phyloP scores from a whole-genome alignment of 1,284 basidiomycete species.

The Moesziomyces parantarcticus region DNA sequence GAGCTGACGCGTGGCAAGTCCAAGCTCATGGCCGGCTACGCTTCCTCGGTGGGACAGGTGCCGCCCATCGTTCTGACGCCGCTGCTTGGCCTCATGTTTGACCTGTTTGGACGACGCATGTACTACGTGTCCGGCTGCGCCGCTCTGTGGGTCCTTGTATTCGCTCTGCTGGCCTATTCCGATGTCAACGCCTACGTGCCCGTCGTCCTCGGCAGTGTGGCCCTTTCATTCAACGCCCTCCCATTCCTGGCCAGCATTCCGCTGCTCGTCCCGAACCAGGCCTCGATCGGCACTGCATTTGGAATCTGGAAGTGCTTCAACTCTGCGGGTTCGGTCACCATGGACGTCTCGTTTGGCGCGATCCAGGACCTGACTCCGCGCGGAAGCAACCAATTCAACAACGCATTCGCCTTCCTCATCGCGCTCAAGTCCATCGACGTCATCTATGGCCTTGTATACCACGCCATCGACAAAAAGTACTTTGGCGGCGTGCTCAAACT shows the following conservation, averaged over 20 bases:
- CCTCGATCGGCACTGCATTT: conserved; percentile 69
- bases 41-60: conserved; percentile 67
- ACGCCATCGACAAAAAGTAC: conserved; percentile 60
- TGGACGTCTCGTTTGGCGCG: conserved; percentile 69
- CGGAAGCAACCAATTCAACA: conserved; percentile 64
- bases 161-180: conserved; percentile 68
- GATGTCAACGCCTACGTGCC: conserved; percentile 68
- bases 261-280: conserved; percentile 68
- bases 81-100: conserved; percentile 62
- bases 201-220: conserved; percentile 68
- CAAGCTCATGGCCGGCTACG: conserved; percentile 70
- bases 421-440: conserved; percentile 69
- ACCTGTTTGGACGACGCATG: conserved; percentile 51
- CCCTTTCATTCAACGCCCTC: conserved; percentile 68
- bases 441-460: conserved; percentile 67
- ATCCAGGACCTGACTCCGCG: conserved; percentile 68
- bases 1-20: conserved; percentile 68
- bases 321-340: conserved; percentile 65
- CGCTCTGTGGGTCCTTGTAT: conserved; percentile 69
- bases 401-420: conserved; percentile 69
- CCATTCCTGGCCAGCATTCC: conserved; percentile 69
- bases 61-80: conserved; percentile 70
- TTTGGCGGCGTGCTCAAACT: conserved; percentile 66
- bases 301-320: conserved; percentile 70
- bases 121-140: conserved; percentile 62